These are phyloP conservation scores for Dillenia suffruticosa DNA, from an alignment of 164 flowering plant species.

Conservation along the genomic window DNA sequence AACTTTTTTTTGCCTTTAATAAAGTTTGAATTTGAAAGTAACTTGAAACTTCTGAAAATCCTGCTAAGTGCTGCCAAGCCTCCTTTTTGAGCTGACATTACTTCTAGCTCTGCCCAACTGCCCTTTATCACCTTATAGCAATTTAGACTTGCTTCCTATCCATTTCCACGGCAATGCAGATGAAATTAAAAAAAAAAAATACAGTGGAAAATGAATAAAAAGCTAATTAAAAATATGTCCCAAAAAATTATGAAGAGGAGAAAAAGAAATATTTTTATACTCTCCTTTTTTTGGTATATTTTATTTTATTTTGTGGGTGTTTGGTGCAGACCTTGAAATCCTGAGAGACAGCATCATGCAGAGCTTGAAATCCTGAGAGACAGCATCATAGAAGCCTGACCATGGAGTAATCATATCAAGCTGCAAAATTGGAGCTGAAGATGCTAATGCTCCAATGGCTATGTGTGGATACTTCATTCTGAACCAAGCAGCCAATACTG, in stretches of 20 bases:
- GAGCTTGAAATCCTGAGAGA: constrained; percentile 55
- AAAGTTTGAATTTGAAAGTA: neutral
- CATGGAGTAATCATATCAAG: constrained; percentile 46
- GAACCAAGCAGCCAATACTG: constrained; percentile 63
- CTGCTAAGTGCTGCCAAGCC: constrained; percentile 35
- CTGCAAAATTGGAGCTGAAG: constrained; percentile 56
- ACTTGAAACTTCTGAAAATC: constrained; percentile 46
- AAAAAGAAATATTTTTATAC: neutral
- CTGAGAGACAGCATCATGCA: constrained; percentile 47
- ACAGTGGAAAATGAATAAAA: neutral
- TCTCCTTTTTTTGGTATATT: too few relatives aligned
- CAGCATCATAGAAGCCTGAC: constrained; percentile 58
- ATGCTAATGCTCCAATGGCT: constrained; percentile 55
- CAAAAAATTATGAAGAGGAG: neutral
- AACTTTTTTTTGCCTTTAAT: neutral
- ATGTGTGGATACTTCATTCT: constrained; percentile 60
- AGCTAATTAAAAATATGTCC: neutral
- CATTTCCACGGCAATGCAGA: neutral
- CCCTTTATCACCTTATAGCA: constrained; percentile 58
- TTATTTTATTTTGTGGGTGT: neutral
- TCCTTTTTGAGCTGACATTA: constrained; percentile 21
- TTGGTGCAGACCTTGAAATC: constrained; percentile 41
- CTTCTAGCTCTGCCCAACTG: constrained; percentile 48
- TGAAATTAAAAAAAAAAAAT: too few relatives aligned
- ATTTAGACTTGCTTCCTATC: constrained; percentile 47